Conservation (phyloP, 2,329 filamentous ascomycete genomes). For the Pseudocercospora fuligena region DNA sequence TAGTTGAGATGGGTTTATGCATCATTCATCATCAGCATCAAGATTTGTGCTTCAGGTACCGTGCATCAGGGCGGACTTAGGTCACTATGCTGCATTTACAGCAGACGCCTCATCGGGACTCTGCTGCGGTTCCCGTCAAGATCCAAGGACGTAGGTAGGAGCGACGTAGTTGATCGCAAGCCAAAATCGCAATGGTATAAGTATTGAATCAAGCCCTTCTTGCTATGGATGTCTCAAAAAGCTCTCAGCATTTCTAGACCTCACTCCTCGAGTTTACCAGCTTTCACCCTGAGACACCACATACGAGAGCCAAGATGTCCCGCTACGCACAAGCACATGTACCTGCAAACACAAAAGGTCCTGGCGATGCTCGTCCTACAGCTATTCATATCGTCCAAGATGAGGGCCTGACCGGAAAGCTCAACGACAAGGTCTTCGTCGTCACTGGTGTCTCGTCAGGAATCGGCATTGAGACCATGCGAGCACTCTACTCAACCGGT, state of each 20-base stretch:
- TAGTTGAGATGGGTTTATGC: neutral
- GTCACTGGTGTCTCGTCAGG: constrained; percentile 54
- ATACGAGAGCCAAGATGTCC: neutral
- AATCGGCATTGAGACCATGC: constrained; percentile 52
- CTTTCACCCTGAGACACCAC: neutral
- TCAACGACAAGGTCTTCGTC: constrained; percentile 46
- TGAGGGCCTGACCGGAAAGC: constrained; percentile 39
- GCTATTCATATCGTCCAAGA: constrained; percentile 37
- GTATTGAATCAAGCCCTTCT: neutral
- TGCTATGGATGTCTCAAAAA: neutral
- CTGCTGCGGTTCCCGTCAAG: neutral
- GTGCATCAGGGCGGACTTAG: neutral
- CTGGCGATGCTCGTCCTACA: constrained; percentile 38
- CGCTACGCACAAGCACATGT: constrained; percentile 32
- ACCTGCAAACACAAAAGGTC: constrained; percentile 23
- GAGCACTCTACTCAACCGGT: constrained; percentile 52
- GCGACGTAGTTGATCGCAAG: no score
- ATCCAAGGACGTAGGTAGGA: neutral
- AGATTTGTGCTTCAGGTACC: neutral
- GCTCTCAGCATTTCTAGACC: no score
- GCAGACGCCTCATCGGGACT: no score
- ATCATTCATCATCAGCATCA: neutral
- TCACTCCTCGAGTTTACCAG: no score
- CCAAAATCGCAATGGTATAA: neutral
- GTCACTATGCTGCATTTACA: neutral